Percentiles rank a stretch among this genome's conserved stretches.
phyloP scores from a whole-genome alignment of 2,329 filamentous ascomycete species.

The Exserohilum turcica region DNA sequence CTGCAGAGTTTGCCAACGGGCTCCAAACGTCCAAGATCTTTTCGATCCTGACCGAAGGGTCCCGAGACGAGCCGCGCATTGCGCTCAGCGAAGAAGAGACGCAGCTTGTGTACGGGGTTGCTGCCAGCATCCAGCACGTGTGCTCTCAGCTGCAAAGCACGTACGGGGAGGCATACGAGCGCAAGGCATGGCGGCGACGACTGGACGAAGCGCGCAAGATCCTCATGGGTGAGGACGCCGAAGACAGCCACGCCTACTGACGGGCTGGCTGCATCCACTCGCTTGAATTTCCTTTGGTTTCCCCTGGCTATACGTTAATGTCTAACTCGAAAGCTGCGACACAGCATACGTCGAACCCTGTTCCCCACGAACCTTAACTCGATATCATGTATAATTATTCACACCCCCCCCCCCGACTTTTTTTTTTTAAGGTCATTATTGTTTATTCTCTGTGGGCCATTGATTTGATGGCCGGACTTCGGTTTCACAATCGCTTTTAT shows the following conservation, averaged over 20 bases:
- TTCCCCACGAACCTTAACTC: slow-evolving; percentile 7
- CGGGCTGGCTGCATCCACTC: neutral
- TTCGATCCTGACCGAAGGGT: slow-evolving; percentile 49
- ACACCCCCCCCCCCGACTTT: neutral
- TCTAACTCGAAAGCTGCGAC: slow-evolving; percentile 34
- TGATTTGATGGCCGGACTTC: neutral
- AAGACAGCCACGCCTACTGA: slow-evolving; percentile 44
- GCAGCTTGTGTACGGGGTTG: slow-evolving; percentile 56
- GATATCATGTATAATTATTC: slow-evolving; percentile 16
- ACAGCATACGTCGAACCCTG: slow-evolving; percentile 25
- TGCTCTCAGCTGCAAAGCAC: slow-evolving; percentile 57
- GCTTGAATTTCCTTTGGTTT: slow-evolving; percentile 6
- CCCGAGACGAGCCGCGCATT: slow-evolving; percentile 38
- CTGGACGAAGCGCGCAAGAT: slow-evolving; percentile 76
- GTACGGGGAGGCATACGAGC: slow-evolving; percentile 59
- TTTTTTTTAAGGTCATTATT: neutral
- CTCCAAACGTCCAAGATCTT: slow-evolving; percentile 50
- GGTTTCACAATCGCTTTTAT: neutral
- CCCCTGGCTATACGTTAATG: slow-evolving; percentile 30
- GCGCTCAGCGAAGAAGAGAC: slow-evolving; percentile 60
- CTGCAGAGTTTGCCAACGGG: slow-evolving; percentile 36
- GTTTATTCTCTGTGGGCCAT: neutral
- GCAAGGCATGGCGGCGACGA: slow-evolving; percentile 68
- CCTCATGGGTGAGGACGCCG: slow-evolving; percentile 67
- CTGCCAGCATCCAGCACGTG: slow-evolving; percentile 61